Evolutionary conservation across 2,329 filamentous ascomycete genomes (phyloP), one percentile per base, ranked within the genome.

Genomic region (Nothopassalora personata): DNA sequence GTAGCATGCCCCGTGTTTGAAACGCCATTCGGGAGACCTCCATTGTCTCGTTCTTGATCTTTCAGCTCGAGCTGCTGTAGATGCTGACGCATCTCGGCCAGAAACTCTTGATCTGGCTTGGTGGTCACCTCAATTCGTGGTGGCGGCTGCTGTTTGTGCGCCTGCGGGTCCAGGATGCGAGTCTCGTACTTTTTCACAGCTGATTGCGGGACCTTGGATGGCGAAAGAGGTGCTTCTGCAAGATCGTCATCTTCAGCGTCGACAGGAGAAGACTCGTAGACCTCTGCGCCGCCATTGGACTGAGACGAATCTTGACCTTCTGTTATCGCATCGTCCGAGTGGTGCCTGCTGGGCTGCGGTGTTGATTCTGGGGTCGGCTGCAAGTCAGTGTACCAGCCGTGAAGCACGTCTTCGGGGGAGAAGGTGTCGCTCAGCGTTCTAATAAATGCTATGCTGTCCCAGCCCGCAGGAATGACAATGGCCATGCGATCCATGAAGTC

Each of bases 371-470:
- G 65, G 96, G 91, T 61, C 13, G 66, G 63, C 48, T 66, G 63
- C 9, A 72, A 61, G 57, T 72, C 70, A 36, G 56, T 53, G 28
- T 63, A 61, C 94, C 94, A 99, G 53, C 87, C 89, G 59, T 86
- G 83, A 67, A 90, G 94, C 47, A 96, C 82, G 13, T 84, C 83
- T 77, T 99, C 94, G 23, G 95, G 90, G 66, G 97, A 91, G 68
- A 97, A 97, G 0, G 87, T 90, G 71, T 96, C 94, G 56, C 91
- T 85, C 30, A 97, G 80, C 48, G 97, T 91, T 46, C 93, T 84
- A 60, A 99, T 97, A 76, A 97, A 99, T 60, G 91, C 92, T 90
- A 91, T 97, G 0, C 92, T 97, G 74, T 99, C 94, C 94, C 94
- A 99, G 73, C 97, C 97, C 15, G 92, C 89, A 1, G 93, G 93